Base-by-base conservation (phyloP, 148 eudicot species). In the Rhododendron molle region DNA sequence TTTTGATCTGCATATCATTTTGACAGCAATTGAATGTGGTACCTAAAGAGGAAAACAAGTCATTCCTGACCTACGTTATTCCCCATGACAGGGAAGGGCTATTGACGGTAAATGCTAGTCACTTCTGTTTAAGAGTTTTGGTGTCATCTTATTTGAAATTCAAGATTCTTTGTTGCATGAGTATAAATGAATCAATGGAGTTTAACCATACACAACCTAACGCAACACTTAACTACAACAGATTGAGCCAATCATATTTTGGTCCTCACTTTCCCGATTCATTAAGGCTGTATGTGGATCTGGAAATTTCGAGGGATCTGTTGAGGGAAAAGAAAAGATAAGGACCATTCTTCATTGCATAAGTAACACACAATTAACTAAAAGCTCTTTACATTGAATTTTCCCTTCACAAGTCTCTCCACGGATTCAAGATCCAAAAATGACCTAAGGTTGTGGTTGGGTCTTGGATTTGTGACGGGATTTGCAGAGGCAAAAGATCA, bases 41-140 rank as follows among this genome's bases (percentile, higher is more conserved):
- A 30, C 96, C 97, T 8, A 94, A 92, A 84, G 96, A 96, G 86
- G 99, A 95, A 87, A 96, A 88, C 88, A 92, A 90, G 78, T 91
- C 94, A 10, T 93, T 90, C 85, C 91, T 96, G 86, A 95, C 95
- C 44, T 95, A 89, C 85, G 89, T 94, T 54, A 93, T 96, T 78
- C 96, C 98, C 30, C 94, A 90, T 86, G 92, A 90, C 56, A 93
- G 87, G 90, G 99, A 95, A 88, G 86, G 85, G 78, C 88, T 88
- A 43, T 85, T 96, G 86, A 90, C 86, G 92, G 98, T 96, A 92
- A 89, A 65, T 60, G 78, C 86, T 49, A 50, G 1, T 21, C 49
- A 26, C 71, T 60, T 26, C n/a, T 54, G 21, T 36, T 81, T 16
- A 81, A 50, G 78, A 23, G 30, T 60, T 46, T 86, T 3, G 7